Conservation (phyloP, 305 asterid genomes). For the Solanum chacoense region DNA sequence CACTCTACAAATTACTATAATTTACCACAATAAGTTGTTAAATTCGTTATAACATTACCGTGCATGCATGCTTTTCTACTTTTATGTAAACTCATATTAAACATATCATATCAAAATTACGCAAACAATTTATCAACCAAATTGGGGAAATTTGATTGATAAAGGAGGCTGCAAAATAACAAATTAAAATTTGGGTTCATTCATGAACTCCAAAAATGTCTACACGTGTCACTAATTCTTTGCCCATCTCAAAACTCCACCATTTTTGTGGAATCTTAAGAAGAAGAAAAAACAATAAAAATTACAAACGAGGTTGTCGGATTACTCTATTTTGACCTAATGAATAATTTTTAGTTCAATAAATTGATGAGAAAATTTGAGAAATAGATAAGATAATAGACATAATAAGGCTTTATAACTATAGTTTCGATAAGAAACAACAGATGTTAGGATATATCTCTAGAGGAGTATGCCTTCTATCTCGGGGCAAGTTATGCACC, state of each 20-base stretch:
- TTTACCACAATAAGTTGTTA: neutral
- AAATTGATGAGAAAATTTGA: no score
- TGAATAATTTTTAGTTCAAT: neutral
- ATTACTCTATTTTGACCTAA: neutral
- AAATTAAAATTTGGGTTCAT: neutral
- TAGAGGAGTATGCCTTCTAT: no score
- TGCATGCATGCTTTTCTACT: neutral
- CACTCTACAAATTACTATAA: neutral
- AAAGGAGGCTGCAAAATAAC: no score
- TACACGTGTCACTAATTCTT: neutral
- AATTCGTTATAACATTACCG: neutral
- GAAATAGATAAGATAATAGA: neutral
- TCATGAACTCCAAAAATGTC: neutral
- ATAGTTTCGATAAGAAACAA: no score
- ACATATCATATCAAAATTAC: no score
- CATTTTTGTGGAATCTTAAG: neutral
- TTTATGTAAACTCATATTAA: neutral
- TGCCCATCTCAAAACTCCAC: neutral
- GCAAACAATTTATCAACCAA: neutral
- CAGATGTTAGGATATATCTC: no score
- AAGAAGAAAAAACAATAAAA: neutral
- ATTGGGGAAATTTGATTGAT: neutral
- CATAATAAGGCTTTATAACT: no score
- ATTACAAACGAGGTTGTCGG: neutral
- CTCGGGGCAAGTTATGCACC: no score